Evolutionary conservation across 208 protist species (phyloP), one percentile per base, ranked within the genome.

Genomic region (Trypanosoma avium): DNA sequence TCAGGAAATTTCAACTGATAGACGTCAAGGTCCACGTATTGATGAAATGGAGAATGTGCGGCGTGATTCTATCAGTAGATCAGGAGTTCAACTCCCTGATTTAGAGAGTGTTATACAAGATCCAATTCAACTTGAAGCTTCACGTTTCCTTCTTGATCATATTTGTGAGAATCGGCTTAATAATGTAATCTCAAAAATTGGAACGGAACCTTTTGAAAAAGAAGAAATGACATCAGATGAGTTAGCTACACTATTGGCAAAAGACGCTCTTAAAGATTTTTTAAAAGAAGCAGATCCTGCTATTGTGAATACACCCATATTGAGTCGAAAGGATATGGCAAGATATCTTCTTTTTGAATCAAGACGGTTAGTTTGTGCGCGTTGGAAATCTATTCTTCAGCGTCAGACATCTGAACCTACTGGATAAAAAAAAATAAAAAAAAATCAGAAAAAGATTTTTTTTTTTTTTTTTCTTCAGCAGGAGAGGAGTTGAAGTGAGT

Each of bases 211-310:
- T 6, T 95, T 95, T 58, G 85, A 87, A 48, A 58, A 63, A 59
- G 67, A 81, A 61, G 77, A 73, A 43, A 88, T 94, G 67, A 74
- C 69, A 7, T 70, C 79, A 2, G 70, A 82, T 29, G 77, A 76
- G 13, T 76, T 95, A 56, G 81, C 84, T 32, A 85, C 76, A 50
- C 72, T 92, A 15, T 61, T 95, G 5, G 84, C 86, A 19, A 76
- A 83, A 47, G 89, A 95, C 58, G 85, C 85, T 10, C 61, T 95
- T 35, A 88, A 88, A 49, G 88, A 94, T 64, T 94, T 90, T 60
- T 54, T 94, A 19, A 94, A 94, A 62, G 85, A 94, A 40, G 79
- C 75, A 5, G 81, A 77, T 10, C 50, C 81, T 30, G 70, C 36
- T 35, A 73, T 89, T 54, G 77, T 91, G 27, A 86, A 79, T 58